Evolutionary conservation across 2,329 filamentous ascomycete species (phyloP), one percentile per base, ranked within the genome.

Genomic region (Cordyceps militaris): DNA sequence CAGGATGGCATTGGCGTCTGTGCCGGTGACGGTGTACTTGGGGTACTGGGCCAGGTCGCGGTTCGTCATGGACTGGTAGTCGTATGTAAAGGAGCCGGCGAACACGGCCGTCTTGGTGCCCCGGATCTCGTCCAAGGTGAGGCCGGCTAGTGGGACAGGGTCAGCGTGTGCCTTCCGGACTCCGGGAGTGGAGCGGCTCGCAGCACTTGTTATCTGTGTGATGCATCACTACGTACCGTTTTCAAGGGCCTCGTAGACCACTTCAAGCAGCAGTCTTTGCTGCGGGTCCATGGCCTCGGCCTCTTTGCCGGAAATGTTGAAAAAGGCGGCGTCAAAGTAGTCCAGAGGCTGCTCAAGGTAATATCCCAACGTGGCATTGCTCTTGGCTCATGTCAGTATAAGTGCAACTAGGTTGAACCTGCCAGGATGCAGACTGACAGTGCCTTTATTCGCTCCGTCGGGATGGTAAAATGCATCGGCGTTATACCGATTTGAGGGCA

Each of bases 21-120:
- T 65, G 60, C 70, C 69, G 3, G 66, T 70, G 28, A 68, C 64
- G 28, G 68, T 66, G 61, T 74, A 71, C 64, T 68, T 66, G 11
- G 69, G 71, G 50, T 69, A 67, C 16, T 62, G 63, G 19, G 71
- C 69, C 30, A 66, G 58, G 54, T 71, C 70, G 32, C 60, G 62
- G 34, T 57, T 62, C 32, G 62, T 58, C 60, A 65, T 65, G 28
- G 61, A 57, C 23, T 62, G 59, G 56, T 65, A 68, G 50, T 69
- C 67, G 49, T 65, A 63, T 21, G 64, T 65, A 21, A 68, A 69
- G n/a, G 61, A 63, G 8, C 70, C 69, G 5, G 65, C 61, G 60
- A 67, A 72, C 2, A 71, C 67, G 4, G 66, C 64, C 3, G 67
- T 66, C 13, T 58, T 51, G 6, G 64, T 61, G 5, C 67, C 66